Base-by-base conservation (phyloP, 805 yeast species). In the Wickerhamiella slavikovae region DNA sequence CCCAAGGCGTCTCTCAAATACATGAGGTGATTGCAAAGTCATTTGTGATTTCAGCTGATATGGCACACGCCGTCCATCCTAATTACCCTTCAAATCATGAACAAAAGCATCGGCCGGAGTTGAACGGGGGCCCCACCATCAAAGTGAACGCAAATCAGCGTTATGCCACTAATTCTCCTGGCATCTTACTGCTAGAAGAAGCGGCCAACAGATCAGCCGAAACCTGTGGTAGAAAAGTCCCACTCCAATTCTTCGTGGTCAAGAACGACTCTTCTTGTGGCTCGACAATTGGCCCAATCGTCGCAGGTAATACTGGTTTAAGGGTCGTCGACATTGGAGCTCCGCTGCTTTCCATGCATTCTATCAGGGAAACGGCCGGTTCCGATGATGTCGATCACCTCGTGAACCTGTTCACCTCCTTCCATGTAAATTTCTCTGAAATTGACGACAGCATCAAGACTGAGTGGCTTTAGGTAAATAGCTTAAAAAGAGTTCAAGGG, bases 51-150 rank as follows among this genome's bases (percentile, higher is more conserved):
- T 83, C 95, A 0, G 78, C 93, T 0, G 98, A 85, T 50, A 89
- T 82, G 70, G 93, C 96, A 1, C 98, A 85, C 48, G 96, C 93
- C 19, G 75, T 85, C 22, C 94, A 85, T 51, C 98, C 98, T 34
- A 85, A 85, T 52, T 85, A 85, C 50, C 55, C 66, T 4, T 64
- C 62, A 30, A 66, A 66, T 41, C 76, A 89, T 52, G 96, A 89
- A 48, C 48, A 66, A 15, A 57, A 64, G 36, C 92, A 85, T 51
- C 66, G 68, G 38, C 96, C 98, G 1, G 61, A 62, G 29, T 55
- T 85, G 36, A 91, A 92, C 45, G 60, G 60, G 21, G 98, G 98
- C 5, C 94, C 96, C 0, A 95, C 82, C 3, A 68, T 85, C 46
- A 85, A 85, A 52, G 57, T 85, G 47, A 85, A 85, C 47, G 95